phyloP scores from a whole-genome alignment of 106 monocot species.

The Dendrobium nobile region DNA sequence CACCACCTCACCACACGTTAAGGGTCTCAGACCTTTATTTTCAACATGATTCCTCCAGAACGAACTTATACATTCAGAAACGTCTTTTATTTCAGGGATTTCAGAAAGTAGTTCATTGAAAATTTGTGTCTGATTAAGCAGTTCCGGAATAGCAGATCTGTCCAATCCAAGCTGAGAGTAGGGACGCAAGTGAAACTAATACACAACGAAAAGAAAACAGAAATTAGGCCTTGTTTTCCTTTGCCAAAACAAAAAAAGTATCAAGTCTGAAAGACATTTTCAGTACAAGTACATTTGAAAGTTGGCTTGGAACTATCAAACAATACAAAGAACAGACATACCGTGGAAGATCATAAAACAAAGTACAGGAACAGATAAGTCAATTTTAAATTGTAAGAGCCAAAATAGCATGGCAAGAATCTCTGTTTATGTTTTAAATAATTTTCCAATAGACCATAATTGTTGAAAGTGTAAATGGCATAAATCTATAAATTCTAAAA shows the following conservation, averaged over 20 bases:
- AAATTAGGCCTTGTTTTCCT: not conserved
- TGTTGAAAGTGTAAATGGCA: not conserved
- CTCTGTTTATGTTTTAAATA: no score
- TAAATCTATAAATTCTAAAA: not conserved
- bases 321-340: not conserved
- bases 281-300: not conserved
- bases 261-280: not conserved
- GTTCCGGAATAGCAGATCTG: slow-evolving; percentile 51
- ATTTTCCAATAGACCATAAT: not conserved
- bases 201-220: slow-evolving; percentile 3
- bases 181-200: slow-evolving; percentile 89
- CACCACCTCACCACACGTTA: slow-evolving; percentile 18
- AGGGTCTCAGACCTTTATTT: slow-evolving; percentile 7
- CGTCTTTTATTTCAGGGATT: slow-evolving; percentile 78
- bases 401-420: not conserved
- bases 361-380: not conserved
- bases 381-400: not conserved
- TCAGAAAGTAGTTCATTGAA: slow-evolving; percentile 67
- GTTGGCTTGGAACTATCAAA: not conserved
- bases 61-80: slow-evolving; percentile 39
- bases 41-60: slow-evolving; percentile 41
- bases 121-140: slow-evolving; percentile 32
- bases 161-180: slow-evolving; percentile 75
- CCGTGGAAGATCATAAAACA: not conserved
- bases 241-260: not conserved